Base-by-base conservation (phyloP, 306 rosid genomes). In the Prunus dulcis region DNA sequence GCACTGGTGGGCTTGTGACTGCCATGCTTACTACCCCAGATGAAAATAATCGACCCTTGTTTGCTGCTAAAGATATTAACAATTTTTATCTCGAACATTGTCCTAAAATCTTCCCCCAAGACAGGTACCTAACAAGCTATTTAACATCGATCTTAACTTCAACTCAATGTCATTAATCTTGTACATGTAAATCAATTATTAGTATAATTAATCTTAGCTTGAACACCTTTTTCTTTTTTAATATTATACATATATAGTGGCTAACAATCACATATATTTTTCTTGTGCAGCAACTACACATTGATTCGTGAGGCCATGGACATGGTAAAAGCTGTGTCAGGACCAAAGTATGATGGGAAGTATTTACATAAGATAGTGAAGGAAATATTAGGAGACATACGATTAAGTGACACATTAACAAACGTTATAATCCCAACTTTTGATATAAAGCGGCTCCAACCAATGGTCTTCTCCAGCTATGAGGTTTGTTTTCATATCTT, bases 1-100 rank as follows among this genome's bases (percentile, higher is more conserved):
- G 87, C 82, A 84, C 87, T 28, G 87, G 82, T 2, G 87, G 87
- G 9, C 85, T 84, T 64, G 80, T 84, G 30, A 77, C 84, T 0
- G 78, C 85, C 46, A 84, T 84, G 87, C 82, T 84, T 45, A 19
- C 87, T 2, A 76, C 87, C 50, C 85, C 85, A 51, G 22, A 77
- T 71, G 78, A 77, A 63, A 58, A 84, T 0, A 3, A 74, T 52
- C 76, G 80, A 46, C 87, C 87, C 1, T 5, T 80, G 34, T 84
- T 80, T 58, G 73, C 75, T 12, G 87, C 87, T 9, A 77, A 80
- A 56, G 84, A 84, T 17, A 84, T 84, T 12, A 80, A 72, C 18
- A 28, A 73, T 66, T 84, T 86, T 28, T 84, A 86, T 23, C 82
- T 81, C 11, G 30, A 81, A 10, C 88, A 86, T 18, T 58, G 76